These are phyloP conservation scores for Teunomyces kruisii DNA, from an alignment of 805 yeast genomes.

Conservation along the genomic window DNA sequence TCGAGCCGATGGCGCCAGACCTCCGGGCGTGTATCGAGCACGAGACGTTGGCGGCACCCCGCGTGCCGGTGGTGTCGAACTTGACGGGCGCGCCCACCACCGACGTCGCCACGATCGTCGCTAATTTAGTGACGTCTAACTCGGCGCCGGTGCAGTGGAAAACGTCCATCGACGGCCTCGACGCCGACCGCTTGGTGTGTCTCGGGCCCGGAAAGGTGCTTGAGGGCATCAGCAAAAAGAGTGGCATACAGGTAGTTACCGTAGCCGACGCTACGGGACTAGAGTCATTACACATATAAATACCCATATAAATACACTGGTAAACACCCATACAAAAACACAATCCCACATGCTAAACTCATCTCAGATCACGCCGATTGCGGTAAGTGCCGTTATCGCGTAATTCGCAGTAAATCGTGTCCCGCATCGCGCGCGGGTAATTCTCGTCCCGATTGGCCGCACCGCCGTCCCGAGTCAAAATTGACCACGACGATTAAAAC, in stretches of 20 bases:
- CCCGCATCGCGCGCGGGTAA: too few relatives aligned
- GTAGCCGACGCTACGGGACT: not conserved
- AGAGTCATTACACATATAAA: not conserved
- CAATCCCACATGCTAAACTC: too few relatives aligned
- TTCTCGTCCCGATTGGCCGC: too few relatives aligned
- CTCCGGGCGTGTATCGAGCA: conserved; percentile 22
- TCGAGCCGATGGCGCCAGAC: conserved; percentile 36
- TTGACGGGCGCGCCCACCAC: conserved; percentile 26
- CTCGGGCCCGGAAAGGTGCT: conserved; percentile 42
- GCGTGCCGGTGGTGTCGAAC: conserved; percentile 40
- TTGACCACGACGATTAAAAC: not conserved
- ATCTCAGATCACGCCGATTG: too few relatives aligned
- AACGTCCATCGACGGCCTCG: conserved; percentile 26
- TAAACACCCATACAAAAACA: too few relatives aligned
- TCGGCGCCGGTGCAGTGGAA: conserved; percentile 47
- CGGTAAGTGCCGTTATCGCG: too few relatives aligned
- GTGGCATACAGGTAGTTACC: not conserved
- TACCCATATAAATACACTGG: not conserved
- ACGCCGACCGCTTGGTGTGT: conserved; percentile 23
- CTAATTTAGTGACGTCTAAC: conserved; percentile 38
- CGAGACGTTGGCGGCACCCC: conserved; percentile 6
- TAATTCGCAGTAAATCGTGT: not conserved
- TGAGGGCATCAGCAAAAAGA: conserved; percentile 12
- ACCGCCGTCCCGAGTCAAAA: conserved; percentile 2
- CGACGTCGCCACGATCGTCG: conserved; percentile 23